Evolutionary conservation across 495 filamentous ascomycete genomes (phyloP).

Genomic region (Xeromyces bisporus): DNA sequence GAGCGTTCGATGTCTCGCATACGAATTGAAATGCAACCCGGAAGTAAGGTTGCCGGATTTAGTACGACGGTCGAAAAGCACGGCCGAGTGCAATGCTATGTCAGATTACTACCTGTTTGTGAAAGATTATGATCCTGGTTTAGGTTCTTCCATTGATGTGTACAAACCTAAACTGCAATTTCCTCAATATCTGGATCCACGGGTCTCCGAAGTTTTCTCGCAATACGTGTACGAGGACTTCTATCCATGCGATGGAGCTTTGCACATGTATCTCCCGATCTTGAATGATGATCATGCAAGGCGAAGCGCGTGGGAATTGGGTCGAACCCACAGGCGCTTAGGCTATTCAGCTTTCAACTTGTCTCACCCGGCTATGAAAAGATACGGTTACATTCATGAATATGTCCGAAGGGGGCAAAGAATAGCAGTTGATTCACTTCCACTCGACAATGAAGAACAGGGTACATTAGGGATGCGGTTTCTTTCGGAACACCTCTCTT

Average conservation of each 20-base stretch:
- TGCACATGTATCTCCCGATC: conserved; percentile 39
- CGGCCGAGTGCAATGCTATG: conserved; percentile 2
- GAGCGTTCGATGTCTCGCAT: conserved; percentile 19
- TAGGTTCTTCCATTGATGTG: neutral
- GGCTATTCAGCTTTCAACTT: conserved; percentile 42
- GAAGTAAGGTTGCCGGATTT: conserved; percentile 14
- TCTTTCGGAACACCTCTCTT: conserved; percentile 9
- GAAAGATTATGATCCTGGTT: conserved; percentile 21
- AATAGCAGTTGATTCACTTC: conserved; percentile 15
- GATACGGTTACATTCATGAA: conserved; percentile 21
- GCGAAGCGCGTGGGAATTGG: conserved; percentile 47
- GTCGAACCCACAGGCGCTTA: conserved; percentile 32
- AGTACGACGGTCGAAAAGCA: conserved; percentile 14
- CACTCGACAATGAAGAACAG: conserved; percentile 8
- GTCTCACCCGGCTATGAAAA: conserved; percentile 9
- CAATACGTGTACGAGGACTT: conserved; percentile 11
- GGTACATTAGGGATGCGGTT: conserved; percentile 4
- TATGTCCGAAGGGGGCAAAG: conserved; percentile 28
- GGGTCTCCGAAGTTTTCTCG: conserved; percentile 21
- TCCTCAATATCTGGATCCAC: conserved; percentile 12
- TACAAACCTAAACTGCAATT: neutral
- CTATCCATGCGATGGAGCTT: conserved; percentile 4
- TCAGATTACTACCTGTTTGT: conserved; percentile 25
- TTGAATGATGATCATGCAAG: conserved; percentile 40
- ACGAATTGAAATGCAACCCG: conserved; percentile 13